Conservation (phyloP, 352 stramenopile genomes). For the Phytophthora agathidicida region DNA sequence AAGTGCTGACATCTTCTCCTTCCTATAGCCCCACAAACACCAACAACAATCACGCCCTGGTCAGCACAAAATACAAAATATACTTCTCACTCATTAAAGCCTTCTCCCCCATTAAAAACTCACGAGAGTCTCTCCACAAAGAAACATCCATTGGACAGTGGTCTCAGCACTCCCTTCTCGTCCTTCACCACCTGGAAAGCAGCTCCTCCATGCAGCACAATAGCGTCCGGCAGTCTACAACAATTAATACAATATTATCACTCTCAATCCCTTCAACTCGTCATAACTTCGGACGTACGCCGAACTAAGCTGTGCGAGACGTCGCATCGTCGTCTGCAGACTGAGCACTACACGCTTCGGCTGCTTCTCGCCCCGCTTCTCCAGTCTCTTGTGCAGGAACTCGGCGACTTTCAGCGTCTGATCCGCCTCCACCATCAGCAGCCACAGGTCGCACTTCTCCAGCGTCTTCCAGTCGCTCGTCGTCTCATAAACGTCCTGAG, state of each 20-base stretch:
- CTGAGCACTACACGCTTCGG: slow-evolving; percentile 61
- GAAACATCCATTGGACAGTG: slow-evolving; percentile 72
- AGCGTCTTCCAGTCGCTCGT: slow-evolving; percentile 42
- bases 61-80: background rate
- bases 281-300: slow-evolving; percentile 35
- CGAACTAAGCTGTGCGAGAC: slow-evolving; percentile 59
- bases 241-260: slow-evolving; percentile 5
- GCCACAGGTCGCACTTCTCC: slow-evolving; percentile 61
- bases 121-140: slow-evolving; percentile 84
- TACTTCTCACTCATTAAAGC: background rate
- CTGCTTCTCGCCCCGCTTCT: slow-evolving; percentile 37
- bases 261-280: background rate
- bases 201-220: slow-evolving; percentile 72
- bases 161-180: slow-evolving; percentile 48
- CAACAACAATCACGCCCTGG: background rate
- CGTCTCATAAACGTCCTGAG: slow-evolving; percentile 42
- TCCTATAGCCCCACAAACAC: slow-evolving; percentile 37
- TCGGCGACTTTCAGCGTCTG: slow-evolving; percentile 41
- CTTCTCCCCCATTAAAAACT: slow-evolving; percentile 9
- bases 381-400: slow-evolving; percentile 52
- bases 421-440: slow-evolving; percentile 63
- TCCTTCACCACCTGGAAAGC: slow-evolving; percentile 75
- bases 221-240: slow-evolving; percentile 61
- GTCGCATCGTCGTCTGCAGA: slow-evolving; percentile 66
- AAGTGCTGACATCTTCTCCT: slow-evolving; percentile 72